Evolutionary conservation across 805 yeast species (phyloP), one percentile per base, ranked within the genome.

Genomic region (Yarrowia sp.): DNA sequence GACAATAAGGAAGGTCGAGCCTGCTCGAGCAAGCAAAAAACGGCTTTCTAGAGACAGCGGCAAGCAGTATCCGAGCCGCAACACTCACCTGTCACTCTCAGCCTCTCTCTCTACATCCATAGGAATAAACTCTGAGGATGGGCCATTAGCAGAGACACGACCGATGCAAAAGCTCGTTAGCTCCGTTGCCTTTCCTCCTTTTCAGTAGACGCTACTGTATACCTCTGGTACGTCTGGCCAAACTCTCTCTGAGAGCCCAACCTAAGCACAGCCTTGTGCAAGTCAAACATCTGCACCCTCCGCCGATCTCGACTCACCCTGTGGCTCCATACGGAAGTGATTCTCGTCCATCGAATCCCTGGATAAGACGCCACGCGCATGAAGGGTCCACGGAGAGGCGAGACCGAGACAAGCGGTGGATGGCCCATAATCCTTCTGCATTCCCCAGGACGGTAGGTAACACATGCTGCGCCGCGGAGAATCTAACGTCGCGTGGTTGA

Each of bases 321-420:
- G 43, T 20, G 55, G 44, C 66, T 10, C 9, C 20, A 55, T 9
- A 5, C 12, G 61, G 61, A 55, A 55, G 40, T 30, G 46, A 39
- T 55, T 39, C 36, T 17, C 46, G 13, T 19, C 46, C 34, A 55
- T 55, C 38, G 42, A 55, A 36, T 52, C 61, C 61, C 61, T 55
- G 61, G 61, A 55, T 55, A 55, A 40, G 46, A 20, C 61, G 46
- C 61, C 44, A 55, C 61, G 61, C 46, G 61, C 61, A 52, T 52
- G 14, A 55, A 55, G 61, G 61, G 61, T 55, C 61, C 61, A 39
- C 36, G 46, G 42, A 9, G 10, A 36, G 13, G 38, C 10, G 13
- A 36, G 38, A 9, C 13, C 13, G 10, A 12, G 10, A 10, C 38
- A 36, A 36, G 38, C 38, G 38, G 10, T 7, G 30, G 30, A 24